phyloP scores from a whole-genome alignment of 306 rosid genomes.

The Glycine tomentella region DNA sequence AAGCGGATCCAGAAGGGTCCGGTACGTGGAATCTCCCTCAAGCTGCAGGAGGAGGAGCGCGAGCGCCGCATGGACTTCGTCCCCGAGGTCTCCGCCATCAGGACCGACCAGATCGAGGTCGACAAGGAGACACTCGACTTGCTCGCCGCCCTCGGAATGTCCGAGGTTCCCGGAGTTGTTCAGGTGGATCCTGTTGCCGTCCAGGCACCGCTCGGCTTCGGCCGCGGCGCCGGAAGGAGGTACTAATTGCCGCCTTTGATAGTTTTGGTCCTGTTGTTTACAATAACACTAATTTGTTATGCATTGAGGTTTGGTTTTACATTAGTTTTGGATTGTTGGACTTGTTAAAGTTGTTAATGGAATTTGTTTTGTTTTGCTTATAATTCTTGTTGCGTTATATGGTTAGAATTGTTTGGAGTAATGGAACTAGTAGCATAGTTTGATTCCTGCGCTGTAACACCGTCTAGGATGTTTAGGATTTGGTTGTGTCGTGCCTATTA shows the following conservation, averaged over 20 bases:
- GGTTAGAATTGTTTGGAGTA: no score
- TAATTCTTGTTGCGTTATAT: not conserved
- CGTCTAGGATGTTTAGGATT: no score
- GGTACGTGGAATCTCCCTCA: constrained; percentile 70
- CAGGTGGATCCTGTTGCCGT: constrained; percentile 56
- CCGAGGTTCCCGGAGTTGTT: constrained; percentile 56
- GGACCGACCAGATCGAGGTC: constrained; percentile 56
- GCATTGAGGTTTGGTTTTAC: not conserved
- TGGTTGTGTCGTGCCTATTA: no score
- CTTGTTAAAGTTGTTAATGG: not conserved
- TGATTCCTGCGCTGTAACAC: no score
- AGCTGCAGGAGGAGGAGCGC: constrained; percentile 77
- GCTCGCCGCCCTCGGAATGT: constrained; percentile 64
- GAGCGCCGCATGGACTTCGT: constrained; percentile 80
- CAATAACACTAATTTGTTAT: not conserved
- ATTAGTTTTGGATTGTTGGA: not conserved
- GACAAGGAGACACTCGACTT: constrained; percentile 70
- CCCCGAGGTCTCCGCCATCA: constrained; percentile 64
- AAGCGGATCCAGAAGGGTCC: constrained; percentile 78
- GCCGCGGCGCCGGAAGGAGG: constrained; percentile 57
- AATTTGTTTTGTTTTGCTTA: not conserved
- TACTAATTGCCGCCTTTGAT: constrained; percentile 7
- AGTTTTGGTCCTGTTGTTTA: not conserved
- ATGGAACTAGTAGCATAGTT: no score
- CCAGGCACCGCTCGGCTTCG: constrained; percentile 43